Conservation (phyloP, 805 yeast species). For the Pichia californica region DNA sequence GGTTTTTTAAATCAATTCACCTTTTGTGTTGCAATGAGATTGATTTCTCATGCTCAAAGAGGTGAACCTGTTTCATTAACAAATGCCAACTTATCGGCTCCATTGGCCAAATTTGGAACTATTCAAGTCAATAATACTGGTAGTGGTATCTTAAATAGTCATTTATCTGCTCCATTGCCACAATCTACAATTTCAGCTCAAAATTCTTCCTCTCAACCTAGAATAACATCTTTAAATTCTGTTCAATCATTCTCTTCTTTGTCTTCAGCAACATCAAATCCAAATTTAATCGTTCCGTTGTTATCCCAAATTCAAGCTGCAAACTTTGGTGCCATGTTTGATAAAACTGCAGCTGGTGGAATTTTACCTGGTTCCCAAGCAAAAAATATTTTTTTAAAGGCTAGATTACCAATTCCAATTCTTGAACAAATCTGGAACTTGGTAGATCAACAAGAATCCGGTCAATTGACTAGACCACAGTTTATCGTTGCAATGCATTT, state of each 20-base stretch:
- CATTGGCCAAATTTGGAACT: slow-evolving; percentile 54
- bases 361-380: slow-evolving; percentile 71
- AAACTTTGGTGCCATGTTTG: slow-evolving; percentile 66
- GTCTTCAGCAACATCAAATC: slow-evolving; percentile 12
- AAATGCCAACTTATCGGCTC: slow-evolving; percentile 49
- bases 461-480: slow-evolving; percentile 65
- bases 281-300: slow-evolving; percentile 38
- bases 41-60: slow-evolving; percentile 80
- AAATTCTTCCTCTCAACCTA: slow-evolving; percentile 15
- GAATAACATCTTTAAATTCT: slow-evolving; percentile 32
- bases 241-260: slow-evolving; percentile 27
- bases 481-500: slow-evolving; percentile 93
- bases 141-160: slow-evolving; percentile 22
- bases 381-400: slow-evolving; percentile 79
- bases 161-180: slow-evolving; percentile 14
- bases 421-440: slow-evolving; percentile 86
- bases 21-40: slow-evolving; percentile 80
- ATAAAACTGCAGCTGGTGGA: slow-evolving; percentile 54
- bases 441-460: slow-evolving; percentile 71
- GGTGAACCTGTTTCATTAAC: slow-evolving; percentile 53
- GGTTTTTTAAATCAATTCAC: slow-evolving; percentile 80
- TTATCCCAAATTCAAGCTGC: slow-evolving; percentile 52
- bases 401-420: slow-evolving; percentile 69
- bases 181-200: slow-evolving; percentile 1
- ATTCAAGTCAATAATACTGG: slow-evolving; percentile 30